Percentiles rank a stretch among this genome's conserved stretches.
Conservation (phyloP, 768 basidiomycete species). For the Leucogyrophana mollusca region DNA sequence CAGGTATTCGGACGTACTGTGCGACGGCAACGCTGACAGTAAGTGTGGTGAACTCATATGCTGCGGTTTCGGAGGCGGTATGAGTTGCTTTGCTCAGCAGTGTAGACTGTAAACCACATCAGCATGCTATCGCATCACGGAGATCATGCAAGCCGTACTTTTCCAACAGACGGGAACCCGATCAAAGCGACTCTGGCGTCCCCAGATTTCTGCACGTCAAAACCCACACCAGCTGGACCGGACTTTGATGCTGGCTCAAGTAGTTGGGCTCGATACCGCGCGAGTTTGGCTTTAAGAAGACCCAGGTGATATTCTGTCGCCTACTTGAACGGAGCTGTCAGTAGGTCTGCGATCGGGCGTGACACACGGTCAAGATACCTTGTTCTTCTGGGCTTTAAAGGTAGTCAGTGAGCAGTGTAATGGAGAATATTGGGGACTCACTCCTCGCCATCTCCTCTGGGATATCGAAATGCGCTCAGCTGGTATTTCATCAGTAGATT, state of each 20-base stretch:
- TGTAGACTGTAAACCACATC: conserved; percentile 61
- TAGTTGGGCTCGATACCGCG: conserved; percentile 91
- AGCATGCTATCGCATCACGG: not conserved
- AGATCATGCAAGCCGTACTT: conserved; percentile 38
- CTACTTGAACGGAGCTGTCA: conserved; percentile 36
- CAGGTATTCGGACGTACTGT: not conserved
- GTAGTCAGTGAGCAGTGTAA: conserved; percentile 2
- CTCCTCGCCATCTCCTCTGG: conserved; percentile 97
- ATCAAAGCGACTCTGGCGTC: conserved; percentile 92
- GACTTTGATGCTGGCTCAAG: conserved; percentile 90
- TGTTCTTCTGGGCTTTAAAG: conserved; percentile 87
- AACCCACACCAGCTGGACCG: conserved; percentile 76
- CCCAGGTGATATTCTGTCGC: conserved; percentile 95
- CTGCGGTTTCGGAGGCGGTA: conserved; percentile 84
- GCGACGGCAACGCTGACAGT: conserved; percentile 46
- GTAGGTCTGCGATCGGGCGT: conserved; percentile 1
- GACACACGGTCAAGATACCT: conserved; percentile 43
- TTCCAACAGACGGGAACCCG: conserved; percentile 95
- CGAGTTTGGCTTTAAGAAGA: conserved; percentile 90
- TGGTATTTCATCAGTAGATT: not conserved
- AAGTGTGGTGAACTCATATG: conserved; percentile 94
- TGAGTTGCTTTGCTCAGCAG: conserved; percentile 89
- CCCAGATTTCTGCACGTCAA: conserved; percentile 85
- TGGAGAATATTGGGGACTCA: conserved; percentile 39
- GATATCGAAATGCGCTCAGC: conserved; percentile 1